Percentiles rank a stretch among this genome's conserved stretches.
phyloP scores from a whole-genome alignment of 108 stramenopile species.

The Schizochytrium sp. region DNA sequence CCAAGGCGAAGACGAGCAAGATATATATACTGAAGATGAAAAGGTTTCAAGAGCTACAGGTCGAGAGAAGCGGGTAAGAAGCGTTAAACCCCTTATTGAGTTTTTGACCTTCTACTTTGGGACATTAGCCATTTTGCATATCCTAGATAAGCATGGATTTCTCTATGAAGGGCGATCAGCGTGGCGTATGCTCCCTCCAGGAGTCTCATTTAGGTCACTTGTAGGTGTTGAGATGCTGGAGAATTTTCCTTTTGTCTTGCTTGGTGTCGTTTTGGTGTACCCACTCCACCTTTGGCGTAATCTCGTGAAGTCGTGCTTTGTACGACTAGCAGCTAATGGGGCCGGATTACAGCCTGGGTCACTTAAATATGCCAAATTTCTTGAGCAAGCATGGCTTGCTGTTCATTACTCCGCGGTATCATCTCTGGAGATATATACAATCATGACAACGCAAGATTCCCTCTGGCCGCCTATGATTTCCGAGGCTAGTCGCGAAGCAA shows the following conservation, averaged over 20 bases:
- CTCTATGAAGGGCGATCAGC: too few species aligned
- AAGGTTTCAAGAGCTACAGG: too few species aligned
- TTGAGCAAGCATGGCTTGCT: conserved; percentile 18
- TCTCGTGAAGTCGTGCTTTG: not conserved
- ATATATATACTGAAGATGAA: too few species aligned
- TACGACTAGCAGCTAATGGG: not conserved
- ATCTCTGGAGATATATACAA: not conserved
- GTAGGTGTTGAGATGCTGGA: not conserved
- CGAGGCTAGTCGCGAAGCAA: not conserved
- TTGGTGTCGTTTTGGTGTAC: not conserved
- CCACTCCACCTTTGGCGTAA: not conserved
- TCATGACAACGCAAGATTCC: not conserved
- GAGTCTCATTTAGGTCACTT: too few species aligned
- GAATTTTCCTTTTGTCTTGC: not conserved
- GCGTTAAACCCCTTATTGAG: too few species aligned
- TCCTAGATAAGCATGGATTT: too few species aligned
- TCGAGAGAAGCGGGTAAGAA: too few species aligned
- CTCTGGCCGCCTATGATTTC: not conserved
- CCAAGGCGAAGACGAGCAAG: too few species aligned
- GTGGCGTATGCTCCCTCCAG: too few species aligned
- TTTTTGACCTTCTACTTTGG: too few species aligned
- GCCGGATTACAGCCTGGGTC: conserved; percentile 5
- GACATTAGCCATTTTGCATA: too few species aligned
- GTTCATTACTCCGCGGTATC: not conserved
- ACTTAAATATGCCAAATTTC: not conserved